A percentile compares a stretch with the other conserved stretches of the same genome.
Conservation (phyloP, 2,329 filamentous ascomycete genomes). For the Penicillium sp. region DNA sequence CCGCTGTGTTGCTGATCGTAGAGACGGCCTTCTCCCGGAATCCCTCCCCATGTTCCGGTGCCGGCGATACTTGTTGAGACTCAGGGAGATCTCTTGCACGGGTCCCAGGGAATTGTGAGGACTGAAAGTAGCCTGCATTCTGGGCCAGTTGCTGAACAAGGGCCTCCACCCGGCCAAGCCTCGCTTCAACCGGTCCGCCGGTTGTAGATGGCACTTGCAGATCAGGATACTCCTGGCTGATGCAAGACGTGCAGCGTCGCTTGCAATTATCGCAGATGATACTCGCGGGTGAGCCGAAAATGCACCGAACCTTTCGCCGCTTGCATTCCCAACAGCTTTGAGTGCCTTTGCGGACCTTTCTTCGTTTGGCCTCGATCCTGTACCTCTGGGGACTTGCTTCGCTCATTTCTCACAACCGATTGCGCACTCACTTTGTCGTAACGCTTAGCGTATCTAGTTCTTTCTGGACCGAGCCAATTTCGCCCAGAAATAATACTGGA, state of each 20-base stretch:
- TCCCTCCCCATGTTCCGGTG: neutral
- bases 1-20: neutral
- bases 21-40: neutral
- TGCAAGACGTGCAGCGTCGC: constrained; percentile 34
- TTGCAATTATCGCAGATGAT: constrained; percentile 31
- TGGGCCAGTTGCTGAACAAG: constrained; percentile 44
- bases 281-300: constrained; percentile 22
- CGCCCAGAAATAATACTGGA: neutral
- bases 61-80: neutral
- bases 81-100: neutral
- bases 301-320: constrained; percentile 37
- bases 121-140: neutral
- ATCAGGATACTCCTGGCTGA: constrained; percentile 52
- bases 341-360: constrained; percentile 40
- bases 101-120: neutral
- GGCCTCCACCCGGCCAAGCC: constrained; percentile 16
- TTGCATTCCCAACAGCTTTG: constrained; percentile 33
- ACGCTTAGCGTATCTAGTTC: neutral
- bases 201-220: constrained; percentile 30
- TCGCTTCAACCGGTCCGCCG: constrained; percentile 17
- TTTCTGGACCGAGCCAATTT: neutral
- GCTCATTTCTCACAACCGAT: neutral
- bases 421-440: neutral
- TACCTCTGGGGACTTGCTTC: neutral
- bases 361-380: constrained; percentile 9